These are phyloP conservation scores for Fraxinus sp. DNA, from an alignment of 305 asterid genomes.

Conservation along the genomic window DNA sequence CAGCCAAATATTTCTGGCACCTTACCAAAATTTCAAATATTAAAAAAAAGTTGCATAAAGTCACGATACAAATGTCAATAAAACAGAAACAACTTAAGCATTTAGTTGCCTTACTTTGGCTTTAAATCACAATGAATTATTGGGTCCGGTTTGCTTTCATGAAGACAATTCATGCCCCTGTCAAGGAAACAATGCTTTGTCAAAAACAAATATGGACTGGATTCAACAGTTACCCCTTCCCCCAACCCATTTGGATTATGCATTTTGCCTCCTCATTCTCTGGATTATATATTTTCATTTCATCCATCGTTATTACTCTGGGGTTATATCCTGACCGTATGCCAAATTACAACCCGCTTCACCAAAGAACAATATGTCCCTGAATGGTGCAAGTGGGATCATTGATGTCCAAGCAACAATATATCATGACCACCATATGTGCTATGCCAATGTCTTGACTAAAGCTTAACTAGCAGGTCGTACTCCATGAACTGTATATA, in stretches of 20 bases:
- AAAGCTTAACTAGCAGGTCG: background rate
- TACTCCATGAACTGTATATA: background rate
- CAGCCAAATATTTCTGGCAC: slow-evolving; percentile 99
- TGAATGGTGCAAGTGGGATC: background rate
- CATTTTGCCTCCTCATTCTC: background rate
- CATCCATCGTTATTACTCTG: background rate
- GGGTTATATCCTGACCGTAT: background rate
- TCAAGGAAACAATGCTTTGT: slow-evolving; percentile 21
- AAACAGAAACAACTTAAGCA: slow-evolving; percentile 44
- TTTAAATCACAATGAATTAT: slow-evolving; percentile 84
- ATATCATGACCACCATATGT: background rate
- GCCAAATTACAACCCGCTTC: background rate
- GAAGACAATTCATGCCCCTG: slow-evolving; percentile 99
- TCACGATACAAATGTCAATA: slow-evolving; percentile 7
- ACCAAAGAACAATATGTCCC: background rate
- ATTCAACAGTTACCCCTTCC: background rate
- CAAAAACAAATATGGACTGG: slow-evolving; percentile 18
- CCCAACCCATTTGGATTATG: background rate
- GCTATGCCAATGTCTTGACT: background rate
- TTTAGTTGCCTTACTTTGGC: slow-evolving; percentile 94
- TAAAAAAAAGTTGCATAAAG: slow-evolving; percentile 40
- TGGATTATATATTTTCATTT: background rate
- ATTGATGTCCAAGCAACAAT: background rate
- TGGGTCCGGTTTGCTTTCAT: slow-evolving; percentile 96
- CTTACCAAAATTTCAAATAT: slow-evolving; percentile 76